phyloP scores from a whole-genome alignment of 805 yeast genomes.

The Blastobotrys chiropterorum region DNA sequence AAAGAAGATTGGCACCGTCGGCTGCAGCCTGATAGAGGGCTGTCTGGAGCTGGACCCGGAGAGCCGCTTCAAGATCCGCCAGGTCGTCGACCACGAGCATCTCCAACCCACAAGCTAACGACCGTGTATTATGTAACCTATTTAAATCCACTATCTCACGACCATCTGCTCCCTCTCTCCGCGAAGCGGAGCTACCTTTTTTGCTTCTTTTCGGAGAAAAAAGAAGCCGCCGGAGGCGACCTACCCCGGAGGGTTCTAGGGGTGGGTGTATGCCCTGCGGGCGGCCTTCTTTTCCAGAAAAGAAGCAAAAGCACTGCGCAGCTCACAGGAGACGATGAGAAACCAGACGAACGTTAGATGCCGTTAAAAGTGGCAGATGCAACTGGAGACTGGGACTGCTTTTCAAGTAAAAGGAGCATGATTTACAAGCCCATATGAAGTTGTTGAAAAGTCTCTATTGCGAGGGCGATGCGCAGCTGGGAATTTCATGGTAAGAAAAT shows the following conservation, averaged over 20 bases:
- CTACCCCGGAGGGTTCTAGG: too few species aligned
- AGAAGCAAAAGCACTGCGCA: background rate
- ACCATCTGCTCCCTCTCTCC: background rate
- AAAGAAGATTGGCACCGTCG: slow-evolving; percentile 10
- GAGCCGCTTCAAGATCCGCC: slow-evolving; percentile 12
- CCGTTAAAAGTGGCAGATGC: too few species aligned
- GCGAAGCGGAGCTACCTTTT: too few species aligned
- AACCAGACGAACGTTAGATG: too few species aligned
- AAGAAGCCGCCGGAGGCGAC: background rate
- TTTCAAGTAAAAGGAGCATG: too few species aligned
- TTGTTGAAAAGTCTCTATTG: too few species aligned
- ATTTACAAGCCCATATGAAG: too few species aligned
- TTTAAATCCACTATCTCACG: background rate
- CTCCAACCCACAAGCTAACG: background rate
- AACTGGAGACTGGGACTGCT: too few species aligned
- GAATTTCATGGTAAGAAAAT: too few species aligned
- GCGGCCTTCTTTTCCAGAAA: background rate
- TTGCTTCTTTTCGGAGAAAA: background rate
- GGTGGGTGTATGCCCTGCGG: background rate
- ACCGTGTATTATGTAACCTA: background rate
- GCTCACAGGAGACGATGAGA: too few species aligned
- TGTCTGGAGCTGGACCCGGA: slow-evolving; percentile 16
- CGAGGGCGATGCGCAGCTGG: too few species aligned
- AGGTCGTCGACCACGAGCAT: slow-evolving; percentile 8
- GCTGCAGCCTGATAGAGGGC: slow-evolving; percentile 13